Conservation (phyloP, 768 basidiomycete genomes). For the Pleurotus giganteus region DNA sequence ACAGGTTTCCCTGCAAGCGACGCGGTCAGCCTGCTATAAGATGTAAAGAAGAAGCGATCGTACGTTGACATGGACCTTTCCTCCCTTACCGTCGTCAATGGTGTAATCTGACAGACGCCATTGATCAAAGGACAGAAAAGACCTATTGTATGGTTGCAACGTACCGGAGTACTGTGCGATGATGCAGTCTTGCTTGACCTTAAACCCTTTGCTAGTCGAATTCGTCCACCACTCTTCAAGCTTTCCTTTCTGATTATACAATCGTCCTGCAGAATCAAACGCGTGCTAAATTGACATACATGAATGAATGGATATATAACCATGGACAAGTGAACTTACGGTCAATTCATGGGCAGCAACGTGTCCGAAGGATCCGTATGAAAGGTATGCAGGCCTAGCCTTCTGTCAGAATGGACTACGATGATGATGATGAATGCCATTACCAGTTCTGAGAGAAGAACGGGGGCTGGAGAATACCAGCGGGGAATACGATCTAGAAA, state of each 20-base stretch:
- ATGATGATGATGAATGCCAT: constrained; percentile 13
- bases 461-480: constrained; percentile 90
- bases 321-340: constrained; percentile 36
- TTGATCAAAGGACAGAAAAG: constrained; percentile 7
- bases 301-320: not conserved
- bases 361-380: constrained; percentile 90
- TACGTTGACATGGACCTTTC: constrained; percentile 82
- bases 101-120: constrained; percentile 59
- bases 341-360: constrained; percentile 93
- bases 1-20: constrained; percentile 69
- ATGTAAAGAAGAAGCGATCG: constrained; percentile 13
- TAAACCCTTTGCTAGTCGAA: constrained; percentile 78
- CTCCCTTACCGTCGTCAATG: constrained; percentile 83
- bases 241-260: constrained; percentile 90
- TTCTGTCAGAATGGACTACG: constrained; percentile 10
- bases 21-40: constrained; percentile 5
- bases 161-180: constrained; percentile 87
- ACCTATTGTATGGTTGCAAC: constrained; percentile 12
- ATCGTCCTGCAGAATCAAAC: constrained; percentile 84
- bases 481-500: constrained; percentile 86
- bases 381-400: constrained; percentile 80
- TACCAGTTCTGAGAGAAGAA: constrained; percentile 85
- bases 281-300: constrained; percentile 57
- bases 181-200: constrained; percentile 82
- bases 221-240: constrained; percentile 94